Percentiles rank a stretch among this genome's conserved stretches.
Conservation (phyloP, 2,329 filamentous ascomycete genomes). For the Aspergillus fijiensis region DNA sequence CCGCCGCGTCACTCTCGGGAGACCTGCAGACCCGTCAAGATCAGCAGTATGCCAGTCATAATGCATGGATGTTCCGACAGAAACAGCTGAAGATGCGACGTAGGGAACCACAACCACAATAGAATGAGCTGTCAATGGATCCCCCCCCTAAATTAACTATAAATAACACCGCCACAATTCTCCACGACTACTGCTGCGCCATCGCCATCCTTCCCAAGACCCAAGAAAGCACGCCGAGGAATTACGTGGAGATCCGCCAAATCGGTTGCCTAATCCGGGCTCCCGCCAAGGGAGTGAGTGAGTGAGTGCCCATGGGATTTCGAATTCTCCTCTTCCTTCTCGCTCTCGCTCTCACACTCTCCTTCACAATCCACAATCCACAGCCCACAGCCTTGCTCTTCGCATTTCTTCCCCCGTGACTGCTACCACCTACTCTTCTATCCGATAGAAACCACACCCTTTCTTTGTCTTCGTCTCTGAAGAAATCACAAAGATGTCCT, state of each 20-base stretch:
- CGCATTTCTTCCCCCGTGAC: too few relatives aligned
- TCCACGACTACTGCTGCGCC: neutral
- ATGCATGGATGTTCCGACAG: neutral
- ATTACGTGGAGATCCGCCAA: neutral
- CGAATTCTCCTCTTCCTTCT: neutral
- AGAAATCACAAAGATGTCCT: conserved; percentile 25
- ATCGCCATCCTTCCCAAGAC: neutral
- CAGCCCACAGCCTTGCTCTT: too few relatives aligned
- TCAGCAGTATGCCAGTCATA: neutral
- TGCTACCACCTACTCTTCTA: too few relatives aligned
- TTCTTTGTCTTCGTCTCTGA: too few relatives aligned
- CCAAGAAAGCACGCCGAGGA: neutral
- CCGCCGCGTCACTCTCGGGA: neutral
- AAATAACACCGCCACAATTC: neutral
- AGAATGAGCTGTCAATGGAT: neutral
- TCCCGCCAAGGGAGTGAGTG: neutral
- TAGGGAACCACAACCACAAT: too few relatives aligned
- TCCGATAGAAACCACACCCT: too few relatives aligned
- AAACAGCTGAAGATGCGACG: too few relatives aligned
- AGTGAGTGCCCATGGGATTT: neutral
- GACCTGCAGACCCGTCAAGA: neutral
- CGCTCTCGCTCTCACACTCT: neutral
- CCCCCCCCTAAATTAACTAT: neutral
- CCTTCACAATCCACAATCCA: neutral
- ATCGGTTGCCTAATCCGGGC: conserved; percentile 7